Conservation (phyloP, 1,284 basidiomycete species). For the Schizophyllum commune region DNA sequence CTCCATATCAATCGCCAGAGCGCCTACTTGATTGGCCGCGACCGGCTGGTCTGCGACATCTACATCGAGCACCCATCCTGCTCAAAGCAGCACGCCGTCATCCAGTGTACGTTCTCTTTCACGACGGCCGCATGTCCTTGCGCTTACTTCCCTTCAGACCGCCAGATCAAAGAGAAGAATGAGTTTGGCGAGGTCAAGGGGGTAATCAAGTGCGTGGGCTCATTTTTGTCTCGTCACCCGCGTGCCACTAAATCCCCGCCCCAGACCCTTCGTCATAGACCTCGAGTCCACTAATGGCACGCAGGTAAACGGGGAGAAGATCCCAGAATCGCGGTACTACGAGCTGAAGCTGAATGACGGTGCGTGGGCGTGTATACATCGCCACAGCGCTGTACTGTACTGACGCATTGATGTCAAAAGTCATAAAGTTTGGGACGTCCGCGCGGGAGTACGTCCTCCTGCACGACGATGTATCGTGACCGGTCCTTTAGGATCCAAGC, state of each 20-base stretch:
- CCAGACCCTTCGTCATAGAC: conserved; percentile 91
- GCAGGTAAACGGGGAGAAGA: conserved; percentile 78
- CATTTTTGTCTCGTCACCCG: conserved; percentile 5
- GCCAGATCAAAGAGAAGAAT: conserved; percentile 79
- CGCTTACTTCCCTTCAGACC: conserved; percentile 36
- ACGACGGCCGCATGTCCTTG: not conserved
- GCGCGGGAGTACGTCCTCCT: conserved; percentile 84
- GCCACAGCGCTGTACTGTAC: conserved; percentile 1
- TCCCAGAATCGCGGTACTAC: conserved; percentile 86
- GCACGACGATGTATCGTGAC: conserved; percentile 64
- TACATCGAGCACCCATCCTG: conserved; percentile 92
- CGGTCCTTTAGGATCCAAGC: not conserved
- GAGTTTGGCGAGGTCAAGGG: conserved; percentile 80
- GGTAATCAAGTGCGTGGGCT: conserved; percentile 61
- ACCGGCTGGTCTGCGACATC: conserved; percentile 84
- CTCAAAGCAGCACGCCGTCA: conserved; percentile 97
- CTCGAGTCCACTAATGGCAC: conserved; percentile 96
- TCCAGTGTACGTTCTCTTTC: conserved; percentile 64
- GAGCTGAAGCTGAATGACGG: conserved; percentile 86
- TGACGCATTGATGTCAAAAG: conserved; percentile 30
- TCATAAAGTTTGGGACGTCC: conserved; percentile 88
- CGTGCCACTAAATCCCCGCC: conserved; percentile 7
- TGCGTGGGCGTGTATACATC: conserved; percentile 28
- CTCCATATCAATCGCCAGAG: conserved; percentile 90
- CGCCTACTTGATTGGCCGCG: conserved; percentile 89